A percentile compares a stretch with the other conserved stretches of the same genome.
phyloP scores from a whole-genome alignment of 2,329 filamentous ascomycete genomes.

The Penicillium palitans region DNA sequence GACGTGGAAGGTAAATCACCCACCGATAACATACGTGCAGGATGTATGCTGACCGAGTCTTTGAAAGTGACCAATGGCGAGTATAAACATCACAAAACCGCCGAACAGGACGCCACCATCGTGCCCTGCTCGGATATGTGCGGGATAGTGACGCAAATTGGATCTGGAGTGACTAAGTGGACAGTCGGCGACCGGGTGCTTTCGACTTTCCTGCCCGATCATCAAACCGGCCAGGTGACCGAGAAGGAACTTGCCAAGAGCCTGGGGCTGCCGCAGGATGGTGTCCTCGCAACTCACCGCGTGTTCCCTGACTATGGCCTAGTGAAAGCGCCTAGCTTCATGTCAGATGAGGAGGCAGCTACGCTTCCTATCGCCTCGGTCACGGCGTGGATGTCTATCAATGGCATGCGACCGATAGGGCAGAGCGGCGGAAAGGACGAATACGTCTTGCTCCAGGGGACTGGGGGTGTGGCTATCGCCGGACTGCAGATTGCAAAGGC shows the following conservation, averaged over 20 bases:
- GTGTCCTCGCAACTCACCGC: constrained; percentile 46
- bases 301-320: constrained; percentile 43
- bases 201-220: constrained; percentile 59
- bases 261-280: constrained; percentile 60
- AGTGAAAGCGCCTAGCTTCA: constrained; percentile 43
- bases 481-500: constrained; percentile 52
- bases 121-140: constrained; percentile 72
- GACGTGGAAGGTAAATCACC: constrained; percentile 44
- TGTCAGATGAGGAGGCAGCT: constrained; percentile 42
- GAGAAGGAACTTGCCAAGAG: constrained; percentile 57
- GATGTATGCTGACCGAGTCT: neutral
- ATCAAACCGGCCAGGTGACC: constrained; percentile 60
- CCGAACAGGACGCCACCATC: constrained; percentile 46
- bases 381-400: constrained; percentile 54
- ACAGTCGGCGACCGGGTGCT: constrained; percentile 65
- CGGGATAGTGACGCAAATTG: constrained; percentile 58
- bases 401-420: constrained; percentile 43
- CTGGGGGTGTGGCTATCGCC: constrained; percentile 50
- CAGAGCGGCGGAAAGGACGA: constrained; percentile 49
- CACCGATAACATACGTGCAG: neutral
- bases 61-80: constrained; percentile 62
- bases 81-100: constrained; percentile 65
- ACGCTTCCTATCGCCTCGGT: constrained; percentile 50
- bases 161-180: constrained; percentile 51
- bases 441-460: constrained; percentile 58